These are phyloP conservation scores for Rhinocladiella similis DNA, from an alignment of 2,329 filamentous ascomycete genomes.

Conservation along the genomic window DNA sequence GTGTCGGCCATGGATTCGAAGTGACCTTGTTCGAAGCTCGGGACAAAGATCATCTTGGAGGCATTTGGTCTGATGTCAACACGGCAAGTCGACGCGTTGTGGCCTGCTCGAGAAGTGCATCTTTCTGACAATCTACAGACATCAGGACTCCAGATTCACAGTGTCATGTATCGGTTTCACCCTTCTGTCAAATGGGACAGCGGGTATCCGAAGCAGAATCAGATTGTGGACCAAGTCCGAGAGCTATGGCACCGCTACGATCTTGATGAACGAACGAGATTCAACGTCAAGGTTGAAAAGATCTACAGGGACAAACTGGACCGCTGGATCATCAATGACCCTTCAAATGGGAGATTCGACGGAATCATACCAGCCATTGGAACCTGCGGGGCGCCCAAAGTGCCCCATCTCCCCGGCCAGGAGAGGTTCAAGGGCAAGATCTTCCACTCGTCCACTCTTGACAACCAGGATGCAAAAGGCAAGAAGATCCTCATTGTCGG, in stretches of 20 bases:
- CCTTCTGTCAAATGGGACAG: conserved; percentile 72
- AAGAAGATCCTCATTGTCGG: conserved; percentile 78
- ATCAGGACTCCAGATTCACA: conserved; percentile 80
- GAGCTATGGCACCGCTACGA: conserved; percentile 74
- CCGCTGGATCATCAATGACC: conserved; percentile 76
- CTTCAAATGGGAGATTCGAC: conserved; percentile 70
- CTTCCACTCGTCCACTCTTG: conserved; percentile 73
- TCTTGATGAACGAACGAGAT: conserved; percentile 68
- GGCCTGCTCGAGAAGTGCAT: too few relatives aligned
- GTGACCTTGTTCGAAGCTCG: conserved; percentile 77
- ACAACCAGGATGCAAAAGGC: conserved; percentile 68
- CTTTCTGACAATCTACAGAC: conserved; percentile 42
- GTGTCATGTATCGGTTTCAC: conserved; percentile 84
- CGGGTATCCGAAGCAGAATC: conserved; percentile 74
- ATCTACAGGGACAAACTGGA: conserved; percentile 68
- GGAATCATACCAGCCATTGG: conserved; percentile 77
- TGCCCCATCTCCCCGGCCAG: conserved; percentile 69
- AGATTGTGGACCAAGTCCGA: conserved; percentile 72
- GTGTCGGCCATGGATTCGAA: conserved; percentile 82
- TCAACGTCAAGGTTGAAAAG: conserved; percentile 68
- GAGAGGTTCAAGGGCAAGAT: conserved; percentile 71
- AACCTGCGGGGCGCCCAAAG: conserved; percentile 76
- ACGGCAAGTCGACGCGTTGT: too few relatives aligned
- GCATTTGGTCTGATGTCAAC: conserved; percentile 84
- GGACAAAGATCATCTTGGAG: conserved; percentile 65